Evolutionary conservation across 345 rosid genomes (phyloP).

Genomic region (sweet orange (Citrus sinensis)): DVS_A1.0 CM039166.1:24299501-24300000

Average conservation of each 20-base stretch:
- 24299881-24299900: conserved; percentile 49
- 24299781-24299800: conserved; percentile 39
- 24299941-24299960: not conserved
- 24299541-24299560: conserved; percentile 86
- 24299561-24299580: conserved; percentile 93
- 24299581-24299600: conserved; percentile 88
- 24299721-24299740: not conserved
- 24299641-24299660: conserved; percentile 20
- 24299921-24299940: not conserved
- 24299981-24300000: conserved; percentile 62
- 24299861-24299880: conserved; percentile 94
- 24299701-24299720: not conserved
- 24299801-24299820: conserved; percentile 86
- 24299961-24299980: not conserved
- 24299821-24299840: conserved; percentile 96
- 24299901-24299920: not conserved
- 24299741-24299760: conserved; percentile 35
- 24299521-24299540: conserved; percentile 85
- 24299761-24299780: conserved; percentile 25
- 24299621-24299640: conserved; percentile 30
- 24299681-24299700: not conserved
- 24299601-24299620: conserved; percentile 61
- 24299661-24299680: not conserved
- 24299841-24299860: conserved; percentile 97
- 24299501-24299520: not conserved